Evolutionary conservation across 305 asterid species (phyloP).

Genomic region (Solanum hybrid): DNA sequence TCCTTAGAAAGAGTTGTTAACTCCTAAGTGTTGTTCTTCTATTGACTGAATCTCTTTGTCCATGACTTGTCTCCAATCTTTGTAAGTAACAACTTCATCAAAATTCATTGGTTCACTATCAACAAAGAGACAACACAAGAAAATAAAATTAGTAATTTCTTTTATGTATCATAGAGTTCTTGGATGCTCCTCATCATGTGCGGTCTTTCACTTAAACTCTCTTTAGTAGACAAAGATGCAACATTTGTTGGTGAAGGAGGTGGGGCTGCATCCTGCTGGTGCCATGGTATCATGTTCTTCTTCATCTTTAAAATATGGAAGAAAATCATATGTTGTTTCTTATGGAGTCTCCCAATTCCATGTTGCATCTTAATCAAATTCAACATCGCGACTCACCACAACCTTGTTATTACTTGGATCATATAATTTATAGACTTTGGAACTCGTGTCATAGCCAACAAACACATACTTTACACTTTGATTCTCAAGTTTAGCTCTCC

Average conservation of each 20-base stretch:
- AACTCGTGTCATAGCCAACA: not conserved
- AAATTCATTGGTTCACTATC: not conserved
- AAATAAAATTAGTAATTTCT: too few species aligned
- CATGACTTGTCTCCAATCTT: not conserved
- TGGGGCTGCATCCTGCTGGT: not conserved
- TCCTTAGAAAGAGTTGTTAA: not conserved
- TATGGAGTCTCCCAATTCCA: not conserved
- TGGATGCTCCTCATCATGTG: not conserved
- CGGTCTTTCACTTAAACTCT: not conserved
- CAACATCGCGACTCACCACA: not conserved
- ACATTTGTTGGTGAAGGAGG: not conserved
- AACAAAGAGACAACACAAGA: not conserved
- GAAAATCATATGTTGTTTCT: not conserved
- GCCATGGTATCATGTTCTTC: not conserved
- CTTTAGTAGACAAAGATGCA: not conserved
- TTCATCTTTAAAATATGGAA: not conserved
- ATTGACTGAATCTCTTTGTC: not conserved
- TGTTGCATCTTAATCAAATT: not conserved
- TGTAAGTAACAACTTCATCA: not conserved
- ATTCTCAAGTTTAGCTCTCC: not conserved
- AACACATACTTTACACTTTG: not conserved
- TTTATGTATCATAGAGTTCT: not conserved
- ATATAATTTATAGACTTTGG: not conserved
- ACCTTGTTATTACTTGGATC: not conserved
- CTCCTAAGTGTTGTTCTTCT: not conserved